A percentile compares a stretch with the other conserved stretches of the same genome.
Evolutionary conservation across 495 filamentous ascomycete genomes (phyloP).

Genomic region (Penicillium angulare): DNA sequence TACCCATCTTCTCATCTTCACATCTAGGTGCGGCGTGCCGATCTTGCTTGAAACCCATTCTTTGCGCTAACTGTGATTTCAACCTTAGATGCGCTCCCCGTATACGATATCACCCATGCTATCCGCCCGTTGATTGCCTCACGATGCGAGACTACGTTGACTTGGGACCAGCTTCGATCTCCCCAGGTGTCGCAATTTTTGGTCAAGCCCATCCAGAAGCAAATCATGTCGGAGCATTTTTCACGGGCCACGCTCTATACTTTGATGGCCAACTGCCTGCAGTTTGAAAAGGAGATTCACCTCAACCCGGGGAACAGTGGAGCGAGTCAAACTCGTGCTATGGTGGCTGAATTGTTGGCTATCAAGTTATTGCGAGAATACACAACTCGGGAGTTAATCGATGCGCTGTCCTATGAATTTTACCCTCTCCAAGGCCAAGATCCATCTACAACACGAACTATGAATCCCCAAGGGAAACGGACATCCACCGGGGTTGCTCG

Average conservation of each 20-base stretch:
- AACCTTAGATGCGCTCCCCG: conserved; percentile 64
- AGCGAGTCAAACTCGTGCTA: conserved; percentile 74
- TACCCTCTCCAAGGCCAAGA: conserved; percentile 80
- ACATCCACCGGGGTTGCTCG: conserved; percentile 60
- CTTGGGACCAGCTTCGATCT: conserved; percentile 94
- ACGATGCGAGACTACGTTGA: conserved; percentile 83
- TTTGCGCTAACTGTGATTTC: background rate
- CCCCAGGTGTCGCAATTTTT: conserved; percentile 95
- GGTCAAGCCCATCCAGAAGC: conserved; percentile 85
- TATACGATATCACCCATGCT: conserved; percentile 86
- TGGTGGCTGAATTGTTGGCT: conserved; percentile 88
- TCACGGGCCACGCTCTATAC: conserved; percentile 84
- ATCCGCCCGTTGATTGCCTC: conserved; percentile 79
- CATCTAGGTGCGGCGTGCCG: conserved; percentile 61
- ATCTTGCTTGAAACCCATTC: background rate
- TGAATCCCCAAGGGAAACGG: conserved; percentile 30
- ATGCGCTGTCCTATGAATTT: conserved; percentile 92
- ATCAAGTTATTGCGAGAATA: conserved; percentile 89
- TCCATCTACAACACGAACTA: conserved; percentile 36
- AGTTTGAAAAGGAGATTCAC: conserved; percentile 85
- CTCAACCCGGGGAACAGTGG: conserved; percentile 78
- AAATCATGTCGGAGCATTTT: conserved; percentile 75
- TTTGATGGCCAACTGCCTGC: conserved; percentile 87
- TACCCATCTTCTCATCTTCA: conserved; percentile 80
- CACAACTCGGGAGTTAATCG: conserved; percentile 79